phyloP scores from a whole-genome alignment of 371 early-diverging fungal genomes.

The Choanephora cucurbitarum region DNA sequence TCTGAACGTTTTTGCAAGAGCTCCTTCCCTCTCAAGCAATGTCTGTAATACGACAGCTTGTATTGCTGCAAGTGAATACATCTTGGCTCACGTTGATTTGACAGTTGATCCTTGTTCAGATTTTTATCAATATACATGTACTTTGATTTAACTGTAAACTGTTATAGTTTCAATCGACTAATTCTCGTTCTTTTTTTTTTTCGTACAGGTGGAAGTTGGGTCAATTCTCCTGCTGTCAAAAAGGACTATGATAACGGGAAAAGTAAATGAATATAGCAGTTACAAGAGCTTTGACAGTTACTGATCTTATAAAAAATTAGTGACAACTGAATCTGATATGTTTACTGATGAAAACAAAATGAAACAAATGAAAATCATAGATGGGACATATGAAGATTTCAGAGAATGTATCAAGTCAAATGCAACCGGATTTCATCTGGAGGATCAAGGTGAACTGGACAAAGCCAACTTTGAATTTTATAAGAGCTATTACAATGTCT shows the following conservation, averaged over 20 bases:
- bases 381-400: conserved; percentile 25
- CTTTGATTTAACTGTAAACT: background rate
- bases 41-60: conserved; percentile 53
- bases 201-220: conserved; percentile 42
- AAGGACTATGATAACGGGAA: background rate
- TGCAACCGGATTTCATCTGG: conserved; percentile 11
- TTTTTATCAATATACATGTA: conserved; percentile 55
- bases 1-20: too few relatives aligned
- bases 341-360: too few relatives aligned
- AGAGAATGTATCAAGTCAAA: conserved; percentile 8
- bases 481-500: conserved; percentile 47
- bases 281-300: too few relatives aligned
- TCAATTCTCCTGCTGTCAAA: conserved; percentile 10
- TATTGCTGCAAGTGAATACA: conserved; percentile 35
- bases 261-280: background rate
- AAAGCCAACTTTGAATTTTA: conserved; percentile 44
- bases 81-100: conserved; percentile 33
- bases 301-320: too few relatives aligned
- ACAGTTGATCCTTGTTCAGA: conserved; percentile 42
- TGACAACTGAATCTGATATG: too few relatives aligned
- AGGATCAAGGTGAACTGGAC: conserved; percentile 20
- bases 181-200: too few relatives aligned
- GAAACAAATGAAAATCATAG: conserved; percentile 6
- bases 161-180: too few relatives aligned
- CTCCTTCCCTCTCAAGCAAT: background rate